Conservation (phyloP, 768 basidiomycete species). For the Serpula lacrymans region DNA sequence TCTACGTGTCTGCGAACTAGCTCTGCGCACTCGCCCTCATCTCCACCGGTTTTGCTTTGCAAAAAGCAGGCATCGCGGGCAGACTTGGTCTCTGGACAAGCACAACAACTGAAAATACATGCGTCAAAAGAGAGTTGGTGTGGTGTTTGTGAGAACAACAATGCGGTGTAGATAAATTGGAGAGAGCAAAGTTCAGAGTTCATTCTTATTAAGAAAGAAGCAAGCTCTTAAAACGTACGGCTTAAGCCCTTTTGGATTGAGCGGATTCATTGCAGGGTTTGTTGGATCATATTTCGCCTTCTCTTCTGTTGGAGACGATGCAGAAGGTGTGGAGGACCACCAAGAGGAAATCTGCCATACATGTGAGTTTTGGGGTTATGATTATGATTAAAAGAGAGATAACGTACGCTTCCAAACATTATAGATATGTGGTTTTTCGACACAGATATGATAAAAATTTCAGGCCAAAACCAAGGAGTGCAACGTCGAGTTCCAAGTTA, state of each 20-base stretch:
- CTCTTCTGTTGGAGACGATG: slow-evolving; percentile 21
- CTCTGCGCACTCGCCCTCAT: slow-evolving; percentile 76
- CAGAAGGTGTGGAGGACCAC: slow-evolving; percentile 46
- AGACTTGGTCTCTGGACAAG: slow-evolving; percentile 91
- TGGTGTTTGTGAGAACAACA: neutral
- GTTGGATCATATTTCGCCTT: slow-evolving; percentile 62
- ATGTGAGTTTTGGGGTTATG: neutral
- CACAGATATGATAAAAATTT: too few species aligned
- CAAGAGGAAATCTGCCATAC: slow-evolving; percentile 46
- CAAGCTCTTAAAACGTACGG: slow-evolving; percentile 55
- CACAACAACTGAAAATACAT: slow-evolving; percentile 94
- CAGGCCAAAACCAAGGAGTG: too few species aligned
- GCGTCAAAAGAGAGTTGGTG: neutral
- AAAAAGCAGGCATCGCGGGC: slow-evolving; percentile 95
- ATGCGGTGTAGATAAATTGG: neutral
- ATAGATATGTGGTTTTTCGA: neutral
- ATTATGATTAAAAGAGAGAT: neutral
- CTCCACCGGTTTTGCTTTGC: slow-evolving; percentile 57
- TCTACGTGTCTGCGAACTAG: slow-evolving; percentile 77
- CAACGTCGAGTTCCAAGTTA: too few species aligned
- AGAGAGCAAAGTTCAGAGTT: neutral
- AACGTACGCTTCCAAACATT: slow-evolving; percentile 44
- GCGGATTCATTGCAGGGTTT: slow-evolving; percentile 76
- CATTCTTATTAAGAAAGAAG: neutral
- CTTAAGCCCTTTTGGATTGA: slow-evolving; percentile 94